Conservation (phyloP, 2,329 filamentous ascomycete species). For the Aspergillus sp. region DNA sequence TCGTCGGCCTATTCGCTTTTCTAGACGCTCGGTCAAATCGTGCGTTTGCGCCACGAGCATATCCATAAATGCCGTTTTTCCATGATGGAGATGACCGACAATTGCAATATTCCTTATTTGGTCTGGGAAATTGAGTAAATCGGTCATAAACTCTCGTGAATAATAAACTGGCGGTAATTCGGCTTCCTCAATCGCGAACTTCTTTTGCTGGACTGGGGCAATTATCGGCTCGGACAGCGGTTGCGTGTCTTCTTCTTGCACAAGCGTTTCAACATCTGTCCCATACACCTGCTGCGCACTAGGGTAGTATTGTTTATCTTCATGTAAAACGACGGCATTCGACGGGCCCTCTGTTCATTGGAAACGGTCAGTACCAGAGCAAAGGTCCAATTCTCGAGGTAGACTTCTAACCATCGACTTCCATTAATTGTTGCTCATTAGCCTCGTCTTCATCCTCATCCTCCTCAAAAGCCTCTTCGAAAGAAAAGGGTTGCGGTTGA, state of each 20-base stretch:
- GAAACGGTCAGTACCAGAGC: constrained; percentile 27
- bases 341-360: constrained; percentile 67
- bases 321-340: constrained; percentile 94
- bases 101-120: constrained; percentile 90
- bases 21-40: constrained; percentile 69
- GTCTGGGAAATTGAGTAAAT: constrained; percentile 91
- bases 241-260: constrained; percentile 96
- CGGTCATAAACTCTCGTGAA: constrained; percentile 85
- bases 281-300: constrained; percentile 97
- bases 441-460: constrained; percentile 55
- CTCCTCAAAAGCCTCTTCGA: constrained; percentile 62
- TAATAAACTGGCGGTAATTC: constrained; percentile 85
- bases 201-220: constrained; percentile 86
- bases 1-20: constrained; percentile 73
- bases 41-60: constrained; percentile 97
- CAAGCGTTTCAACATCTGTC: constrained; percentile 85
- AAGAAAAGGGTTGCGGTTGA: constrained; percentile 71
- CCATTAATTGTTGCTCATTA: constrained; percentile 81
- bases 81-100: constrained; percentile 89
- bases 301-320: constrained; percentile 99
- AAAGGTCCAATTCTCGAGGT: background rate
- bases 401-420: constrained; percentile 64
- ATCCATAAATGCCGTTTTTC: constrained; percentile 97
- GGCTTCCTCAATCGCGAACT: constrained; percentile 87
- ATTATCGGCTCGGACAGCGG: constrained; percentile 88